A percentile compares a stretch with the other conserved stretches of the same genome.
These are phyloP conservation scores for Fusarium sp. DNA, from an alignment of 2,329 filamentous ascomycete species.

Conservation along the genomic window DNA sequence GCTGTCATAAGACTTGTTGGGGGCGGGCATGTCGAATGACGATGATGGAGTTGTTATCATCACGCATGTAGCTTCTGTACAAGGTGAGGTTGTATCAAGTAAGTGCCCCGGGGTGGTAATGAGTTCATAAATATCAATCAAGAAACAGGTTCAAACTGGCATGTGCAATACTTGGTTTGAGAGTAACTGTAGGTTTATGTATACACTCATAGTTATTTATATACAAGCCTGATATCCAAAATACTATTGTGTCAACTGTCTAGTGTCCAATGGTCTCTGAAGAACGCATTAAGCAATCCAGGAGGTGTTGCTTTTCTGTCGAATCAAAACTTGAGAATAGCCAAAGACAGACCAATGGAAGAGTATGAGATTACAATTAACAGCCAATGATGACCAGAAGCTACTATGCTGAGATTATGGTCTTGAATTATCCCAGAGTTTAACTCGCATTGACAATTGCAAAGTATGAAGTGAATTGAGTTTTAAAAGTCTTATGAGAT, in stretches of 20 bases:
- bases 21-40: not conserved
- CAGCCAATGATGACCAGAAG: too few species aligned
- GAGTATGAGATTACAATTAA: not conserved
- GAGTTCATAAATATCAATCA: too few species aligned
- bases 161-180: too few species aligned
- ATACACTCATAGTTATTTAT: too few species aligned
- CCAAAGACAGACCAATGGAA: not conserved
- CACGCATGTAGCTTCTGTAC: not conserved
- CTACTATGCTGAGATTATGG: not conserved
- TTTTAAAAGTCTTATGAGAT: not conserved
- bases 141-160: too few species aligned
- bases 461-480: not conserved
- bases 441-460: too few species aligned
- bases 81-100: not conserved
- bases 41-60: too few species aligned
- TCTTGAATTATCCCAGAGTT: not conserved
- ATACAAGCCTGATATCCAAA: too few species aligned
- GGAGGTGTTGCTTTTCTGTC: not conserved
- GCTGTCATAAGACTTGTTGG: conserved; percentile 8
- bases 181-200: too few species aligned
- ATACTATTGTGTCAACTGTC: too few species aligned
- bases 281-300: not conserved
- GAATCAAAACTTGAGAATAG: not conserved
- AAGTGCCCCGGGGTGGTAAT: too few species aligned
- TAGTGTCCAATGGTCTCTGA: not conserved